A percentile compares a stretch with the other conserved stretches of the same genome.
phyloP scores from a whole-genome alignment of 306 rosid species.

The Inga laurina region DNA sequence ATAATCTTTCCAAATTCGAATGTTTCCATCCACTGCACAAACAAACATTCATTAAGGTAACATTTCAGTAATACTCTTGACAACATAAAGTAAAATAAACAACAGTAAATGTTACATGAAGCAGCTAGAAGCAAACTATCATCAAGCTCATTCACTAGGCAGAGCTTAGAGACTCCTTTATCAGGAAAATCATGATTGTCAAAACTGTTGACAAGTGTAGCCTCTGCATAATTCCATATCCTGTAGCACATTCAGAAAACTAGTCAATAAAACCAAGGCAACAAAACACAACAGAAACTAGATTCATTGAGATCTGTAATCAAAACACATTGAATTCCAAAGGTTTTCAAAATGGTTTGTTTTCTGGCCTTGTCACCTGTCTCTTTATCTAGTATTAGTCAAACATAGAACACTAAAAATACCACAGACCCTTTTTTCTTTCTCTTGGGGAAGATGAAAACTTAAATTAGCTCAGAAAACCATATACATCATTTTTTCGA shows the following conservation, averaged over 20 bases:
- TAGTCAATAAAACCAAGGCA: slow-evolving; percentile 18
- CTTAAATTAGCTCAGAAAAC: background rate
- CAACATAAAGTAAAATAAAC: slow-evolving; percentile 15
- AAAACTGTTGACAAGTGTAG: slow-evolving; percentile 82
- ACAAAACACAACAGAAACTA: slow-evolving; percentile 7
- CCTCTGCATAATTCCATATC: slow-evolving; percentile 88
- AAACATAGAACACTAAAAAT: background rate
- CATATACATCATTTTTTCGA: background rate
- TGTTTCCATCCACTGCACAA: slow-evolving; percentile 79
- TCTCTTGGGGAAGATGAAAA: background rate
- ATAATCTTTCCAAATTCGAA: slow-evolving; percentile 95
- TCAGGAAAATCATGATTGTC: slow-evolving; percentile 90
- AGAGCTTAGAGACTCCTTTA: slow-evolving; percentile 90
- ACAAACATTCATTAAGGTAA: slow-evolving; percentile 22
- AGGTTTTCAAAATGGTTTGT: background rate
- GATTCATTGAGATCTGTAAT: slow-evolving; percentile 16
- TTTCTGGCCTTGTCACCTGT: background rate
- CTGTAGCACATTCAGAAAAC: slow-evolving; percentile 45
- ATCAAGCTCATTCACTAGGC: slow-evolving; percentile 95
- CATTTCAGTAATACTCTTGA: background rate
- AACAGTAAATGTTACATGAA: slow-evolving; percentile 64
- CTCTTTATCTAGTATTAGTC: background rate
- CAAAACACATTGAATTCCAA: background rate
- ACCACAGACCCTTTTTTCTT: background rate
- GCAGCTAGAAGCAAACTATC: slow-evolving; percentile 98